A percentile compares a stretch with the other conserved stretches of the same genome.
phyloP scores from a whole-genome alignment of 2,329 filamentous ascomycete species.

The Rhynchosporium secalis region DNA sequence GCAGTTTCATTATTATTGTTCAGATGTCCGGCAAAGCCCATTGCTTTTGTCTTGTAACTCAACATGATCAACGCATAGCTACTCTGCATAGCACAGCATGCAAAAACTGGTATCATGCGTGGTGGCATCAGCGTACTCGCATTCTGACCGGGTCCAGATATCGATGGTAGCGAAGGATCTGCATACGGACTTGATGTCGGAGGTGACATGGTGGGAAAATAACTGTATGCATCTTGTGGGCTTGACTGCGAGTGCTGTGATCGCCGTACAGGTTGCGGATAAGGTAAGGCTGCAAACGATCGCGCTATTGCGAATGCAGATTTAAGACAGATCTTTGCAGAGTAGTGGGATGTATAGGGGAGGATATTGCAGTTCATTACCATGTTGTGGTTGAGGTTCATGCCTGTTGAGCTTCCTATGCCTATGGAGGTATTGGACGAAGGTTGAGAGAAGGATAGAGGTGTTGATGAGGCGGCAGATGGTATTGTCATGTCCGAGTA shows the following conservation, averaged over 20 bases:
- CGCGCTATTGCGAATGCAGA: constrained; percentile 50
- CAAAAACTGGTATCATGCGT: constrained; percentile 40
- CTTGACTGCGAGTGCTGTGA: not conserved
- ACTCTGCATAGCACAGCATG: constrained; percentile 41
- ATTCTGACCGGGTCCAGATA: not conserved
- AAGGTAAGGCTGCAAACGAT: constrained; percentile 49
- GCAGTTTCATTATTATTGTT: not conserved
- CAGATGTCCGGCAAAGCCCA: constrained; percentile 22
- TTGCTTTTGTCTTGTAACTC: constrained; percentile 29
- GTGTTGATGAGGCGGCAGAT: constrained; percentile 1
- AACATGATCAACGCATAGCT: constrained; percentile 42
- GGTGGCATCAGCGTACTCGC: constrained; percentile 19
- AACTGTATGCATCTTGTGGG: constrained; percentile 12
- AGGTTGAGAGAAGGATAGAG: not conserved
- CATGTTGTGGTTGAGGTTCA: not conserved
- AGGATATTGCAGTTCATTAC: constrained; percentile 33
- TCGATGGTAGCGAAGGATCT: not conserved
- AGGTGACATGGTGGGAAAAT: constrained; percentile 16
- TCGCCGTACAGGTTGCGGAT: constrained; percentile 38
- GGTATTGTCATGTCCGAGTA: constrained; percentile 4
- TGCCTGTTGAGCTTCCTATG: not conserved
- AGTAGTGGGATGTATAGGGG: constrained; percentile 49
- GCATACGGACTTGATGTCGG: not conserved
- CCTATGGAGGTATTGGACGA: not conserved
- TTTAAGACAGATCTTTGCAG: constrained; percentile 51